Base-by-base conservation (phyloP, 805 yeast genomes). In the Candida manassasensis region DNA sequence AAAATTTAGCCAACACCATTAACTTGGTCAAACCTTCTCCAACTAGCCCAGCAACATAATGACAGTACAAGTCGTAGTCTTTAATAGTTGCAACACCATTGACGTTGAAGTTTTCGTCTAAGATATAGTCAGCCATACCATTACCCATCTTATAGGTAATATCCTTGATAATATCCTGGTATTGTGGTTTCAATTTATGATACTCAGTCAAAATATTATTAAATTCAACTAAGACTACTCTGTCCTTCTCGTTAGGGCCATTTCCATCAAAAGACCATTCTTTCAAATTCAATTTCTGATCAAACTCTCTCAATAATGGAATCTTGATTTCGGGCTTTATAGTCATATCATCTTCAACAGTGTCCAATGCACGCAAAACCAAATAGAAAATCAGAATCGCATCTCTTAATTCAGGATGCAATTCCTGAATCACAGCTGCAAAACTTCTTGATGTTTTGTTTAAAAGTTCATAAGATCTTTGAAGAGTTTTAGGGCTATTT, bases 1-100 rank as follows among this genome's bases (percentile, higher is more conserved):
- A 84, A 53, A 85, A 87, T 11, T 69, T 57, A 18, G 96, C 95
- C 28, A 78, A 69, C 13, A 84, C 81, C 49, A 87, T 77, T 59
- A 93, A 68, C 43, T 83, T 75, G 8, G 97, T 88, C 47, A 88
- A 69, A 3, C 98, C 98, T 53, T 88, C 96, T 38, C 99, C 98
- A 27, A 93, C 97, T 35, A 93, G 70, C 2, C 98, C 99, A 2
- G 99, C 98, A 40, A 93, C 99, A 53, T 89, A 86, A 62, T 89
- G 89, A 62, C 99, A 93, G 67, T 93, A 93, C 42, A 82, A 69
- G 55, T 93, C 89, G 56, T 84, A 93, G 53, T 88, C 97, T 41
- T 73, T 68, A 29, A 84, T 57, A 1, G 96, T 86, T 32, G 66
- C 67, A 31, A 93, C 80, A 2, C 97, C 97, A 42, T 77, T 77